phyloP scores from a whole-genome alignment of 1,284 basidiomycete species.

The Blastosporella zonata region DNA sequence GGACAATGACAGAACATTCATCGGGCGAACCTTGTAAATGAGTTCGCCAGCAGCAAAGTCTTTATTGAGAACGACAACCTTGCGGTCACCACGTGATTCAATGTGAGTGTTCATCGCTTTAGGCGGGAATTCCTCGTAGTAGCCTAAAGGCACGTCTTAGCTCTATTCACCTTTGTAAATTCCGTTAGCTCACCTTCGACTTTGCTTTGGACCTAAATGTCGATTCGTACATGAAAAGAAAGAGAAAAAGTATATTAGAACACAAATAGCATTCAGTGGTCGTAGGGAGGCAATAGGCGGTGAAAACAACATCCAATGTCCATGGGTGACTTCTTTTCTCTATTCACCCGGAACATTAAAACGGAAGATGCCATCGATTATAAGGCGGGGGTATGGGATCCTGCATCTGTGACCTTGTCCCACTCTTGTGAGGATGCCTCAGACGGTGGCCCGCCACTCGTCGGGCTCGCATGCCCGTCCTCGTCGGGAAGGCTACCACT shows the following conservation, averaged over 20 bases:
- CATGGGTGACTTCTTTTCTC: slow-evolving; percentile 16
- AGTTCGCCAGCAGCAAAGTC: slow-evolving; percentile 67
- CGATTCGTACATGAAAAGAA: slow-evolving; percentile 22
- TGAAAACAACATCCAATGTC: slow-evolving; percentile 13
- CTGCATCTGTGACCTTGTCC: slow-evolving; percentile 78
- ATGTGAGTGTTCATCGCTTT: slow-evolving; percentile 66
- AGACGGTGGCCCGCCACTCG: slow-evolving; percentile 65
- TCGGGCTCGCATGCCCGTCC: slow-evolving; percentile 59
- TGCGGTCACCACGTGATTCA: slow-evolving; percentile 44
- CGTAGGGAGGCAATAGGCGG: slow-evolving; percentile 21
- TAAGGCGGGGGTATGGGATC: slow-evolving; percentile 47
- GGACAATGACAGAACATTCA: slow-evolving; percentile 5
- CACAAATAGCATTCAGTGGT: slow-evolving; percentile 28
- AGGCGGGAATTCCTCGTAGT: slow-evolving; percentile 71
- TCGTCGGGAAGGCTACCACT: slow-evolving; percentile 34
- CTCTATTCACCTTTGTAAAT: slow-evolving; percentile 24
- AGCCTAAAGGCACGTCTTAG: slow-evolving; percentile 49
- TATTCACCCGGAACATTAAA: slow-evolving; percentile 15
- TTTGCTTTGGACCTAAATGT: slow-evolving; percentile 55
- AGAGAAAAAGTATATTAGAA: slow-evolving; percentile 66
- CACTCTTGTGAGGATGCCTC: slow-evolving; percentile 84
- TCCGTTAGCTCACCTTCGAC: slow-evolving; percentile 69
- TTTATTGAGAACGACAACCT: slow-evolving; percentile 62
- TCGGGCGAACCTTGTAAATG: slow-evolving; percentile 62
- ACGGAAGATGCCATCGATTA: slow-evolving; percentile 24